Evolutionary conservation across 2,329 filamentous ascomycete genomes (phyloP), one percentile per base, ranked within the genome.

Genomic region (Fusarium lyarnte): DNA sequence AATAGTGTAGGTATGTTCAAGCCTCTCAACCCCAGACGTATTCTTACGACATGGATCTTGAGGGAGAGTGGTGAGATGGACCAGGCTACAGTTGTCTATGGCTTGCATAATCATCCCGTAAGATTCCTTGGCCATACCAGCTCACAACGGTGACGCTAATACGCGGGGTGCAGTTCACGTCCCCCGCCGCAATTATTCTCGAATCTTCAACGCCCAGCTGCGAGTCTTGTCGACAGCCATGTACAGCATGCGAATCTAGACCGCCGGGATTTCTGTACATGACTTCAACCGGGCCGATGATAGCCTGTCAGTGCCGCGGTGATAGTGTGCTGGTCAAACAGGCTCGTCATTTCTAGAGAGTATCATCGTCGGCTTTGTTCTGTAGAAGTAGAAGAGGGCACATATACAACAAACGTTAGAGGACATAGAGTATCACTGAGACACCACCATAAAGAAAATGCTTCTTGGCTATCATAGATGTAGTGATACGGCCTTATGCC

Each of bases 131-230:
- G 52, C 46, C 38, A n/a, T 12, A 41, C 36, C 43, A 58, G 41
- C 41, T 36, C 53, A 55, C 38, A 61, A 59, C 35, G 38, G n/a
- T 33, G 45, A 46, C 27, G 35, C 63, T 51, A 53, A 69, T 59
- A 57, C 53, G 54, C 54, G 67, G 67, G 67, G 65, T 69, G 35
- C 51, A 72, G 69, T 83, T 4, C 85, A 87, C 63, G 82, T 85
- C 0, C 85, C 87, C 41, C 84, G 85, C 86, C 7, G 83, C 78
- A 27, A 87, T 85, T 84, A 83, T 70, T 85, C 83, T 4, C 82
- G 87, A 54, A 92, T 92, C 75, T 87, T 89, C 5, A 89, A 90
- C 2, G 89, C 92, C 14, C 84, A 90, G 16, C 89, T 87, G 10
- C 83, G 90, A 11, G 88, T 90, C 3, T 88, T 93, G 3, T 88